These are phyloP conservation scores for Mycena chlorophos DNA, from an alignment of 768 basidiomycete species.

Conservation along the genomic window DNA sequence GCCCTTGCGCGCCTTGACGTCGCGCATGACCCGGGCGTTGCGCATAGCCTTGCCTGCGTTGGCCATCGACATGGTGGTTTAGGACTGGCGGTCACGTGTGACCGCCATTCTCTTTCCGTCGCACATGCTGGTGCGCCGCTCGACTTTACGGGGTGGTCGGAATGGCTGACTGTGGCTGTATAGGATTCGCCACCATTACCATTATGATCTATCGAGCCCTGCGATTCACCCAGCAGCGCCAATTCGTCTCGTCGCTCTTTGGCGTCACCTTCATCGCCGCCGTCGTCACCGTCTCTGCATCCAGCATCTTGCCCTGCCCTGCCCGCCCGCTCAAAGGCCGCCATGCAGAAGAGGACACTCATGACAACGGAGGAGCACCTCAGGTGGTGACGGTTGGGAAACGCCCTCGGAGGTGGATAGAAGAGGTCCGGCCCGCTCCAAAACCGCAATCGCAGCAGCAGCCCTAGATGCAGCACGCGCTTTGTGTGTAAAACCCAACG, in stretches of 20 bases:
- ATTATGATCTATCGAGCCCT: constrained; percentile 49
- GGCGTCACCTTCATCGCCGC: constrained; percentile 78
- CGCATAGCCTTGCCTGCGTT: constrained; percentile 34
- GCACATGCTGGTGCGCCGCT: not conserved
- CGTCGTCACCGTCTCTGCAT: constrained; percentile 78
- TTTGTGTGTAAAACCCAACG: too few relatives aligned
- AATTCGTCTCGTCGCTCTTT: constrained; percentile 77
- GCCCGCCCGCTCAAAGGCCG: constrained; percentile 59
- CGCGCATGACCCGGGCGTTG: constrained; percentile 61
- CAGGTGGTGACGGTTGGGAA: constrained; percentile 47
- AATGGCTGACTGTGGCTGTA: constrained; percentile 2
- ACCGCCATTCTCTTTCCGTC: not conserved
- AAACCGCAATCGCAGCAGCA: constrained; percentile 18
- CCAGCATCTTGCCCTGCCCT: constrained; percentile 78
- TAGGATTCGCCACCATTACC: not conserved
- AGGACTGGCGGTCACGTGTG: not conserved
- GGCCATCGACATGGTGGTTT: not conserved
- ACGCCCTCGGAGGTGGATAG: constrained; percentile 72
- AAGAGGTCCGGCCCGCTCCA: constrained; percentile 56
- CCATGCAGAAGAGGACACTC: constrained; percentile 57
- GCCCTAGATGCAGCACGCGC: not conserved
- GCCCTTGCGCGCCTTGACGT: constrained; percentile 73
- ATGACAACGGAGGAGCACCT: constrained; percentile 22
- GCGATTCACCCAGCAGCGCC: constrained; percentile 66
- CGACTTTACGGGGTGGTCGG: constrained; percentile 19